phyloP scores from a whole-genome alignment of 202 grass and related monocot genomes.

The Panicum hallii region DNA sequence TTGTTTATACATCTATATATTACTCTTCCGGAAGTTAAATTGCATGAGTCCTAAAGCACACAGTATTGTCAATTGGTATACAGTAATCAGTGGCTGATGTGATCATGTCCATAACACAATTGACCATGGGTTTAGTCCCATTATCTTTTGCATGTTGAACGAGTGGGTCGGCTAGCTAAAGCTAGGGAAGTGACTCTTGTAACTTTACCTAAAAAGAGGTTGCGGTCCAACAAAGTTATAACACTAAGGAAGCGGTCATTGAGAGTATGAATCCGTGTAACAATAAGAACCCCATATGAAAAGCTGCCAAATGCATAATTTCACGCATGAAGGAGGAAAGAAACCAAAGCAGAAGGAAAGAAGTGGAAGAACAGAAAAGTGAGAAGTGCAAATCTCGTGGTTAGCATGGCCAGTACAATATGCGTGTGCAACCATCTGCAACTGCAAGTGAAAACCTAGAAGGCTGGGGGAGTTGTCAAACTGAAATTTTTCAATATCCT shows the following conservation, averaged over 20 bases:
- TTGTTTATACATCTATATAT: no score
- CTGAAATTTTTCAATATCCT: not conserved
- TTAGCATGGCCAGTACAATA: constrained; percentile 8
- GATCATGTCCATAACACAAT: constrained; percentile 6
- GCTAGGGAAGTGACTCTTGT: constrained; percentile 27
- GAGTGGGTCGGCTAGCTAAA: constrained; percentile 35
- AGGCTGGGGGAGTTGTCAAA: not conserved
- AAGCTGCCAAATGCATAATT: constrained; percentile 12
- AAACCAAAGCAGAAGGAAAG: no score
- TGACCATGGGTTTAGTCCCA: constrained; percentile 26
- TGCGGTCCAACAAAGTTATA: constrained; percentile 40
- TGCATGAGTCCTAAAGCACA: not conserved
- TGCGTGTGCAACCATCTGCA: not conserved
- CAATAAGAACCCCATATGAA: constrained; percentile 28
- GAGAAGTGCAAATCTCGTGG: constrained; percentile 7
- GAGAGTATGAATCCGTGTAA: constrained; percentile 30
- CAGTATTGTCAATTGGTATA: not conserved
- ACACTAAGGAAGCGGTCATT: not conserved
- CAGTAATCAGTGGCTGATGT: constrained; percentile 2
- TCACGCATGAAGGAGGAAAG: not conserved
- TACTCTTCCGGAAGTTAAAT: not conserved
- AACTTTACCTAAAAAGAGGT: constrained; percentile 42
- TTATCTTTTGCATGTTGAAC: not conserved
- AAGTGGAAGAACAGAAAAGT: not conserved
- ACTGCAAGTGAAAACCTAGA: not conserved